Percentiles rank a stretch among this genome's conserved stretches.
These are phyloP conservation scores for Citropsis articulata DNA, from an alignment of 345 rosid species.

Conservation along the genomic window DNA sequence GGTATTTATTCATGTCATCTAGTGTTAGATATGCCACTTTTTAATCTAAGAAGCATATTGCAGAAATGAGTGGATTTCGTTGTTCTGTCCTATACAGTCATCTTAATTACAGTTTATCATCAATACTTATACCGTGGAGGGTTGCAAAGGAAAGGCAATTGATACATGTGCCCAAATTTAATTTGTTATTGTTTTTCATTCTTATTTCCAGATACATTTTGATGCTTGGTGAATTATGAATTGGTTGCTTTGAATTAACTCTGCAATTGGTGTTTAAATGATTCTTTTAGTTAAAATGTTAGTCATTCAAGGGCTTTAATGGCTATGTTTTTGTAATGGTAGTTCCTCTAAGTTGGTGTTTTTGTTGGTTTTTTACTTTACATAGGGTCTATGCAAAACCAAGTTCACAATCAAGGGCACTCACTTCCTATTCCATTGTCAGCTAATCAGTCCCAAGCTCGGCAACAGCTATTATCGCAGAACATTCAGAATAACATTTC, in stretches of 20 bases:
- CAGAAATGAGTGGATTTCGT: neutral
- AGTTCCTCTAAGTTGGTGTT: conserved; percentile 20
- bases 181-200: neutral
- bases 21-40: neutral
- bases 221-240: too few species aligned
- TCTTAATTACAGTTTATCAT: neutral
- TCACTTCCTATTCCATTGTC: conserved; percentile 51
- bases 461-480: conserved; percentile 59
- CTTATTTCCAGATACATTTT: neutral
- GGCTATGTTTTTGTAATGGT: conserved; percentile 15
- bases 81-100: neutral
- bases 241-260: neutral
- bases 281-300: neutral
- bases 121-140: neutral
- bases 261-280: neutral
- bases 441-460: conserved; percentile 67
- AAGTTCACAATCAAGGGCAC: conserved; percentile 57
- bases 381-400: conserved; percentile 48
- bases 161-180: neutral
- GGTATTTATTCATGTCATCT: neutral
- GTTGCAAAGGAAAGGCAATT: neutral
- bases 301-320: neutral
- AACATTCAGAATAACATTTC: conserved; percentile 61
- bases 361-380: conserved; percentile 14
- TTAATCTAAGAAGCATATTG: neutral